Conservation (phyloP, 2,329 filamentous ascomycete genomes). For the Keithomyces neogunnii region DNA sequence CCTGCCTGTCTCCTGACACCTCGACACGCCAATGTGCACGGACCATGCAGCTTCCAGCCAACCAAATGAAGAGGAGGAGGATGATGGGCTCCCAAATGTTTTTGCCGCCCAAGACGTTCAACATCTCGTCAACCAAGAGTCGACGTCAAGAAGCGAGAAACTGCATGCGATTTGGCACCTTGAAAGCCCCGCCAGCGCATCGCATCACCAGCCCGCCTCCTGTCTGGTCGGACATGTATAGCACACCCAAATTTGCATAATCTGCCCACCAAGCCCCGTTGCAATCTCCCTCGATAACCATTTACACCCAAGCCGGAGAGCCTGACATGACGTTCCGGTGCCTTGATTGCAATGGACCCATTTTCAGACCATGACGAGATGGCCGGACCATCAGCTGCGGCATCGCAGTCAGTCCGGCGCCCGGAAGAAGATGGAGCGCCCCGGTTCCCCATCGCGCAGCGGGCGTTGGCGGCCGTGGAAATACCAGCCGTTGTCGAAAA, state of each 20-base stretch:
- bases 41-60: not conserved
- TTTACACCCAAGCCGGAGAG: not conserved
- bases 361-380: not conserved
- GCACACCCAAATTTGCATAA: not conserved
- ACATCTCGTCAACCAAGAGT: no score
- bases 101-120: no score
- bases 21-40: not conserved
- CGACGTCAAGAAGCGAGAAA: no score
- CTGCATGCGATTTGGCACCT: no score
- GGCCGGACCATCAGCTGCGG: not conserved
- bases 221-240: no score
- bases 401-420: not conserved
- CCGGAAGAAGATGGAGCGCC: slow-evolving; percentile 19
- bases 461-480: slow-evolving; percentile 31
- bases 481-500: slow-evolving; percentile 35
- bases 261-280: not conserved
- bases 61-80: no score
- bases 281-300: not conserved
- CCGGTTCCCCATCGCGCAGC: slow-evolving; percentile 24
- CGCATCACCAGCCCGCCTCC: no score
- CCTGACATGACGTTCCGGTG: not conserved
- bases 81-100: no score
- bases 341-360: not conserved
- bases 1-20: not conserved
- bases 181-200: no score